A percentile compares a stretch with the other conserved stretches of the same genome.
Conservation (phyloP, 2,329 filamentous ascomycete genomes). For the Pseudocercospora cruenta region DNA sequence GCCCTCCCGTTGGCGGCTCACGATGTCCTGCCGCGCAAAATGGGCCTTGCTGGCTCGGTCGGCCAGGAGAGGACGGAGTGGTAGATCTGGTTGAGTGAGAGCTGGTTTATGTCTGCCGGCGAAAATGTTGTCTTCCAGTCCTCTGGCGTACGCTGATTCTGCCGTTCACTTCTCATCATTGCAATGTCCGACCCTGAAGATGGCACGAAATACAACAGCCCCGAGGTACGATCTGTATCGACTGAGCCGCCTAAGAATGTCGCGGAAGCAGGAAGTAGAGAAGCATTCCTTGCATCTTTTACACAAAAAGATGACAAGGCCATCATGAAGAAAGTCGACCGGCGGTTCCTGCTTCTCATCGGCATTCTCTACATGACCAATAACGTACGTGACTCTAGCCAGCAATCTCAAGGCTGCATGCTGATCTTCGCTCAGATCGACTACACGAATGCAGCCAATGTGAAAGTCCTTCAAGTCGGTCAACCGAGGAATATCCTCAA, state of each 20-base stretch:
- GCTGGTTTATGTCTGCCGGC: not conserved
- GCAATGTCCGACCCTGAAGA: not conserved
- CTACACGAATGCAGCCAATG: conserved; percentile 46
- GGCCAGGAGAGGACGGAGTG: not conserved
- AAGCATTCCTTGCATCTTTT: conserved; percentile 45
- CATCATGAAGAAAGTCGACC: conserved; percentile 48
- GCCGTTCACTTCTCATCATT: too few relatives aligned
- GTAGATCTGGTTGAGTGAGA: not conserved
- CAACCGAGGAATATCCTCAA: conserved; percentile 43
- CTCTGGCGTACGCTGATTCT: not conserved
- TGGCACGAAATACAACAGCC: not conserved
- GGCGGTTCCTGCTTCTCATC: conserved; percentile 44
- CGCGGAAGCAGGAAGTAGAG: conserved; percentile 25
- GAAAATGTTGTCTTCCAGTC: not conserved
- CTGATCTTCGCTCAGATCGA: conserved; percentile 38
- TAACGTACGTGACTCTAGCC: conserved; percentile 33
- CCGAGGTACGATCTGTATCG: conserved; percentile 5
- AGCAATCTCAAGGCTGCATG: not conserved
- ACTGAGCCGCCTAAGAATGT: conserved; percentile 14
- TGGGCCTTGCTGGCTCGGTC: not conserved
- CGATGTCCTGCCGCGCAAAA: not conserved
- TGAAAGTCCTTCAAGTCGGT: conserved; percentile 50
- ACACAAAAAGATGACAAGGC: conserved; percentile 42
- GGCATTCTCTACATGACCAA: conserved; percentile 50
- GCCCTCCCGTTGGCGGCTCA: not conserved